Evolutionary conservation across 768 basidiomycete species (phyloP).

Genomic region (Cyclocybe aegerita): DNA sequence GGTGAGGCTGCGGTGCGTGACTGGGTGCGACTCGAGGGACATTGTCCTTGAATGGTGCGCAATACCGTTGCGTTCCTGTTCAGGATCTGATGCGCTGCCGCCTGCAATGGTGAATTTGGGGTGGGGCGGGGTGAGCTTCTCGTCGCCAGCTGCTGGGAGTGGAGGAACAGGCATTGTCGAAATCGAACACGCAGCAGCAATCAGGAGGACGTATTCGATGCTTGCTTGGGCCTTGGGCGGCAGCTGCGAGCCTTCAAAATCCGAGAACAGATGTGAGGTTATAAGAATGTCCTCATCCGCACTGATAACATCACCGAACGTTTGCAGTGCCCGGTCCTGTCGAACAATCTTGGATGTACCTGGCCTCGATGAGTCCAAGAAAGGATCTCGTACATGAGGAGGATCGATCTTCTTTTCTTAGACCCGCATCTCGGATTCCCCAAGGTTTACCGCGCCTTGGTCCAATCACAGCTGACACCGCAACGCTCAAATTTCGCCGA

Average conservation of each 20-base stretch:
- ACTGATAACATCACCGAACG: conserved; percentile 23
- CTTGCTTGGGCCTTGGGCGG: conserved; percentile 1
- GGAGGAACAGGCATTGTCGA: conserved; percentile 20
- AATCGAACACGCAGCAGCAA: background rate
- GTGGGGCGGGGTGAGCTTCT: conserved; percentile 31
- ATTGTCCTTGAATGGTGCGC: conserved; percentile 34
- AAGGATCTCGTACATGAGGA: conserved; percentile 14
- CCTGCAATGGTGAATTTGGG: conserved; percentile 28
- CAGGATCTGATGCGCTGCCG: conserved; percentile 25
- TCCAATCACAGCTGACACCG: conserved; percentile 11
- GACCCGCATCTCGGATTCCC: conserved; percentile 20
- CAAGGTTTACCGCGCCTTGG: conserved; percentile 8
- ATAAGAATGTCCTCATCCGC: conserved; percentile 29
- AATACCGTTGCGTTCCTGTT: conserved; percentile 22
- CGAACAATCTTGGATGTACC: conserved; percentile 29
- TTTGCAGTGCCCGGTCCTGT: conserved; percentile 22
- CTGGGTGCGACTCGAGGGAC: conserved; percentile 37
- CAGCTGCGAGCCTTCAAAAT: conserved; percentile 15
- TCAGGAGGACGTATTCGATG: conserved; percentile 9
- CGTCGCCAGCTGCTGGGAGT: conserved; percentile 22
- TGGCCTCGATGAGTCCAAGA: conserved; percentile 24
- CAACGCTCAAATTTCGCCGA: conserved; percentile 6
- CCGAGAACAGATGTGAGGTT: conserved; percentile 22
- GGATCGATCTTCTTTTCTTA: conserved; percentile 25
- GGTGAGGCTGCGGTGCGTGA: conserved; percentile 39